A percentile compares a stretch with the other conserved stretches of the same genome.
These are phyloP conservation scores for Alternaria dauci DNA, from an alignment of 2,329 filamentous ascomycete genomes.

Conservation along the genomic window DNA sequence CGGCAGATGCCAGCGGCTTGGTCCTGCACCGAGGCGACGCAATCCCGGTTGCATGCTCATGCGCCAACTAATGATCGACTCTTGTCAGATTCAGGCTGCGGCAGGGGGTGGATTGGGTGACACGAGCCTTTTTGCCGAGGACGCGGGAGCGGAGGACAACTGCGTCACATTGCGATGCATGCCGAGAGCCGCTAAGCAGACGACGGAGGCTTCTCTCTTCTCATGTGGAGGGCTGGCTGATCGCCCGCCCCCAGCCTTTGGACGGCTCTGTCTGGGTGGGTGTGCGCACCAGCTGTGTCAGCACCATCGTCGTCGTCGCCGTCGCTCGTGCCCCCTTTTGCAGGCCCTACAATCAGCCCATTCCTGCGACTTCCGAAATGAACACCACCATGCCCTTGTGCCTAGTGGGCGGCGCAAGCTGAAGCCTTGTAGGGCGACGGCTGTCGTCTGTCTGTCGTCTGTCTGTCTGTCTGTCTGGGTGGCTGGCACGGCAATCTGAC, in stretches of 20 bases:
- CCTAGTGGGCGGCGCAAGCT: constrained; percentile 16
- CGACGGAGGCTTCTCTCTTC: constrained; percentile 42
- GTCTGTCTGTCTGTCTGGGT: neutral
- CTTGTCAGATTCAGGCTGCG: constrained; percentile 39
- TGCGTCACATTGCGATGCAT: constrained; percentile 41
- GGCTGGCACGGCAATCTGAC: constrained; percentile 20
- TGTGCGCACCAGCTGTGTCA: constrained; percentile 10
- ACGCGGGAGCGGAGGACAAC: constrained; percentile 46
- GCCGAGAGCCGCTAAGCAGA: constrained; percentile 40
- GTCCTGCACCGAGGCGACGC: constrained; percentile 38
- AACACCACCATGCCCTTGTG: constrained; percentile 2
- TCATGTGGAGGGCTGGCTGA: constrained; percentile 40
- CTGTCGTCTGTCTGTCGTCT: constrained; percentile 7
- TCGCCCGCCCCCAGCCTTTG: constrained; percentile 24
- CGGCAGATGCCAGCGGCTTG: constrained; percentile 41
- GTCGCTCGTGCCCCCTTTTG: constrained; percentile 18
- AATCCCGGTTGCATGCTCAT: constrained; percentile 39
- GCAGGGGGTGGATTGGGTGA: constrained; percentile 40
- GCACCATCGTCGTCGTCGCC: neutral
- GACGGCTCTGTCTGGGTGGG: neutral
- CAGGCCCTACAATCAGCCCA: constrained; percentile 3
- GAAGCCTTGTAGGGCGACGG: constrained; percentile 29
- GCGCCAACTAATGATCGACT: constrained; percentile 43
- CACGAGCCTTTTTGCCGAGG: constrained; percentile 44
- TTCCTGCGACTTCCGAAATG: constrained; percentile 10